A percentile compares a stretch with the other conserved stretches of the same genome.
Conservation (phyloP, 257 asterid species). For the Nicotiana paniculata region DNA sequence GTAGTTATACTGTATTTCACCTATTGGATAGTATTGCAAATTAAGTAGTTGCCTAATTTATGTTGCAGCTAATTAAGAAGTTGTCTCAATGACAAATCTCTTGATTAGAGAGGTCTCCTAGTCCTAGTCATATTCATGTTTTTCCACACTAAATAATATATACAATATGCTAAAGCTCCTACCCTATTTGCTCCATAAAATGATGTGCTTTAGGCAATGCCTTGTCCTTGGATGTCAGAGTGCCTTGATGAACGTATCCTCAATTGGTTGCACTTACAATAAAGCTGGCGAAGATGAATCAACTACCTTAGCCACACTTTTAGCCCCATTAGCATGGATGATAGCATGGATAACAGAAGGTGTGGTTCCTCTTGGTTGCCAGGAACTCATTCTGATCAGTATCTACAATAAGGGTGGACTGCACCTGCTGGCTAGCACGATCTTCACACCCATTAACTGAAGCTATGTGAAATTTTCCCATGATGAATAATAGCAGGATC, state of each 20-base stretch:
- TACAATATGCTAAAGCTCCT: background rate
- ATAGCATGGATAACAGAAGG: background rate
- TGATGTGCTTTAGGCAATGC: background rate
- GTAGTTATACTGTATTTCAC: background rate
- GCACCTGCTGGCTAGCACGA: background rate
- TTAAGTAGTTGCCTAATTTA: background rate
- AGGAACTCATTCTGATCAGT: background rate
- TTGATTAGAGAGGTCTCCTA: background rate
- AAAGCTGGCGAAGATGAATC: background rate
- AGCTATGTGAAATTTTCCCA: background rate
- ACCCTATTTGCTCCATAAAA: background rate
- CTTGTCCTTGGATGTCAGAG: background rate
- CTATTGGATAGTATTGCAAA: background rate
- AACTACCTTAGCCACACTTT: background rate
- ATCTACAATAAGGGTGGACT: background rate
- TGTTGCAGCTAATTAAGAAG: background rate
- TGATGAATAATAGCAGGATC: background rate
- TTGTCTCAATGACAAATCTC: background rate
- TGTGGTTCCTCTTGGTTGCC: background rate
- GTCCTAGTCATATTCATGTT: background rate
- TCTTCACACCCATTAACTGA: background rate
- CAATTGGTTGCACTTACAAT: background rate
- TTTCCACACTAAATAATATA: background rate
- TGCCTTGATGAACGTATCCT: background rate
- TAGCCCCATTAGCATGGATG: background rate